A percentile compares a stretch with the other conserved stretches of the same genome.
Evolutionary conservation across 495 filamentous ascomycete genomes (phyloP).

Genomic region (Usnea hakonensis): DNA sequence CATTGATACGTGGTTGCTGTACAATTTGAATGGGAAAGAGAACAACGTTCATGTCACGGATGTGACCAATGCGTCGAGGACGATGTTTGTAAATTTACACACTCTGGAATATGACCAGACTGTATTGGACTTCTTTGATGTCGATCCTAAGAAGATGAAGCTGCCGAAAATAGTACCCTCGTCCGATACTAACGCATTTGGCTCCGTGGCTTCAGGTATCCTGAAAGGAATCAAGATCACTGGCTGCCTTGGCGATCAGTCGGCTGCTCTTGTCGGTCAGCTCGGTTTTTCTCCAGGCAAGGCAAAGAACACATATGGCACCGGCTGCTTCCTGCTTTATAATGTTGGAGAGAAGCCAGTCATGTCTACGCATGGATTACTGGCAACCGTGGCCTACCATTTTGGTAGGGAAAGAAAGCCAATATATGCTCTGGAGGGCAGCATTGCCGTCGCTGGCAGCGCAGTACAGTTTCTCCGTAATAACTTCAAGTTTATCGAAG

Average conservation of each 20-base stretch:
- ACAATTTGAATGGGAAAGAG: slow-evolving; percentile 75
- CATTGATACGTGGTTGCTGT: slow-evolving; percentile 89
- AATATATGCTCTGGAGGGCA: slow-evolving; percentile 87
- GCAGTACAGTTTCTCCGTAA: slow-evolving; percentile 87
- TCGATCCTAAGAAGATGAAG: slow-evolving; percentile 65
- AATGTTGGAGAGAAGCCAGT: slow-evolving; percentile 89
- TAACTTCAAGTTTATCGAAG: slow-evolving; percentile 75
- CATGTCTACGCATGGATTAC: slow-evolving; percentile 78
- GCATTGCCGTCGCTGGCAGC: slow-evolving; percentile 83
- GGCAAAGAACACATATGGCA: slow-evolving; percentile 96
- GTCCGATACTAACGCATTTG: slow-evolving; percentile 69
- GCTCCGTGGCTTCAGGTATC: slow-evolving; percentile 54
- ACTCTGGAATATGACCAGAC: slow-evolving; percentile 79
- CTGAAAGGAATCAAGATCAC: slow-evolving; percentile 73
- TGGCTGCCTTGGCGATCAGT: slow-evolving; percentile 89
- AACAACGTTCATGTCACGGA: slow-evolving; percentile 74
- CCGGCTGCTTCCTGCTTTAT: slow-evolving; percentile 90
- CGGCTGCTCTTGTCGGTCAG: slow-evolving; percentile 85
- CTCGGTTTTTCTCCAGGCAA: slow-evolving; percentile 78
- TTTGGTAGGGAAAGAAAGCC: slow-evolving; percentile 63
- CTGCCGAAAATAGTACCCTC: slow-evolving; percentile 85
- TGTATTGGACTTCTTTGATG: slow-evolving; percentile 73
- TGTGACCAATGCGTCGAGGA: slow-evolving; percentile 84
- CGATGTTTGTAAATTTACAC: slow-evolving; percentile 93
- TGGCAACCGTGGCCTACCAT: slow-evolving; percentile 81